Evolutionary conservation across 2,329 filamentous ascomycete genomes (phyloP).

Genomic region (Trichoderma atroviride): DNA sequence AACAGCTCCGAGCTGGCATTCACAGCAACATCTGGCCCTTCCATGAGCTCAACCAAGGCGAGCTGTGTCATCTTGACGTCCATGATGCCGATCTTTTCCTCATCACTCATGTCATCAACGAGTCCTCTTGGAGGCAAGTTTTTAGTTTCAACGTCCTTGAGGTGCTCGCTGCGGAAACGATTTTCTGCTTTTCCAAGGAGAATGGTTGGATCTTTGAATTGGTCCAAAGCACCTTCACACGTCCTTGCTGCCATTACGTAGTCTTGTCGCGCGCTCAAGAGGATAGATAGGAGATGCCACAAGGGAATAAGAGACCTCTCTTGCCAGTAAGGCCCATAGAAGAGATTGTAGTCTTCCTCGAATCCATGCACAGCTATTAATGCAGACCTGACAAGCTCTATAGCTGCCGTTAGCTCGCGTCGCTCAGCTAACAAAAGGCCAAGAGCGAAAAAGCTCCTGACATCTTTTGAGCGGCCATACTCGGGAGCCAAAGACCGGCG

Average conservation of each 20-base stretch:
- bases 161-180: conserved; percentile 65
- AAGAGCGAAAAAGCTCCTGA: conserved; percentile 78
- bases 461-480: conserved; percentile 65
- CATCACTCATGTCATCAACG: conserved; percentile 78
- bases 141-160: conserved; percentile 57
- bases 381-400: conserved; percentile 78
- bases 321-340: conserved; percentile 58
- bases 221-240: conserved; percentile 89
- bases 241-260: conserved; percentile 77
- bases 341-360: conserved; percentile 47
- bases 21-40: conserved; percentile 82
- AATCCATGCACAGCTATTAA: conserved; percentile 62
- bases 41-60: conserved; percentile 76
- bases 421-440: conserved; percentile 86
- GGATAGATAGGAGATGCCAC: conserved; percentile 87
- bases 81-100: conserved; percentile 84
- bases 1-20: conserved; percentile 87
- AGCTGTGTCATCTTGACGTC: conserved; percentile 96
- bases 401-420: conserved; percentile 76
- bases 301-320: conserved; percentile 73
- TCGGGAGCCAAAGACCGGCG: conserved; percentile 71
- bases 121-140: conserved; percentile 48
- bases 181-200: conserved; percentile 67
- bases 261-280: conserved; percentile 85
- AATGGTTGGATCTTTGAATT: conserved; percentile 73